Percentiles rank a stretch among this genome's conserved stretches.
These are phyloP conservation scores for Colletotrichum sublineola DNA, from an alignment of 2,329 filamentous ascomycete species.

Conservation along the genomic window DNA sequence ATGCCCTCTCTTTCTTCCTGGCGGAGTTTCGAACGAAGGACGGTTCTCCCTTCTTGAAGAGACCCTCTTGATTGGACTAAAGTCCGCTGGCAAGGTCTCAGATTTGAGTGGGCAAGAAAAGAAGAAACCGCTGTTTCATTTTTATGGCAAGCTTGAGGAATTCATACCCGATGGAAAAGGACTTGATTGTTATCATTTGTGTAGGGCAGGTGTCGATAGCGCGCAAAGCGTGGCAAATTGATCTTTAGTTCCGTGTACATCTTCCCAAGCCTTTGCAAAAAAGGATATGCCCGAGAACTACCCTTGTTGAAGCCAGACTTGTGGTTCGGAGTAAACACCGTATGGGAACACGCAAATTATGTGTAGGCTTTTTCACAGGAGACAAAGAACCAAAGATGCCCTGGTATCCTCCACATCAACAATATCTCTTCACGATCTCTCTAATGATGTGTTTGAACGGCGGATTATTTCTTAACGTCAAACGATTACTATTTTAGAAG, in stretches of 20 bases:
- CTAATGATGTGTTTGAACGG: neutral
- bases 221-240: conserved; percentile 25
- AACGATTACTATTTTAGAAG: neutral
- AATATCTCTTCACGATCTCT: neutral
- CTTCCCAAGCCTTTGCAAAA: conserved; percentile 6
- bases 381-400: neutral
- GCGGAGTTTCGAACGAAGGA: neutral
- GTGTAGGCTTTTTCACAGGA: neutral
- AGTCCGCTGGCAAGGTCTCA: neutral
- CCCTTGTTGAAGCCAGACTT: neutral
- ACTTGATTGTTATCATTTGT: neutral
- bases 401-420: no score
- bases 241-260: conserved; percentile 33
- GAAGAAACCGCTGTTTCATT: neutral
- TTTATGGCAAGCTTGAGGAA: neutral
- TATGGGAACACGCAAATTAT: neutral
- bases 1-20: no score
- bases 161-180: neutral
- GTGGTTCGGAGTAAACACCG: neutral
- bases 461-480: neutral
- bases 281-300: neutral
- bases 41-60: neutral
- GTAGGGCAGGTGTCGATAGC: conserved; percentile 15
- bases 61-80: neutral
- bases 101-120: neutral